Evolutionary conservation across 352 stramenopile genomes (phyloP), one percentile per base, ranked within the genome.

Genomic region (Saprolegnia diclina): DNA sequence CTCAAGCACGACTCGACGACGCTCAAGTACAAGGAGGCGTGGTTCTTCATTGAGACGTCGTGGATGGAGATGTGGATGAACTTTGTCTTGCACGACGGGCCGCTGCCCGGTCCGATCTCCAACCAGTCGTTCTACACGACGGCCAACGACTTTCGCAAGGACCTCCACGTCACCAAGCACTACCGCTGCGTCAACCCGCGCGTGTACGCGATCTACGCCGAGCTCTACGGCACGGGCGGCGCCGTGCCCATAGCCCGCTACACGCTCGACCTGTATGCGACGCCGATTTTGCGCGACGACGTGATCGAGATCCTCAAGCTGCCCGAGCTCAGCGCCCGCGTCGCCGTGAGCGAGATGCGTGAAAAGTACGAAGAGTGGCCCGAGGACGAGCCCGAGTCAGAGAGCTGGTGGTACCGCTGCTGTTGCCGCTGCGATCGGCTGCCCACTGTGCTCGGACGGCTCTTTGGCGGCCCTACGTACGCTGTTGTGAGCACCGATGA

Each of bases 11-110:
- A 93, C 69, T 85, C 83, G 29, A 77, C 75, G 1, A 76, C 89
- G 50, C 74, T 93, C 45, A 76, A 79, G 48, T 77, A 80, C 38
- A 79, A 86, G 21, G 83, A 93, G 29, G 85, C 85, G 38, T 93
- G 82, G 82, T 90, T 88, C 73, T 73, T 93, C 32, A 74, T 93
- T 21, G 85, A 91, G 69, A 89, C 82, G 26, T 75, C 72, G 64
- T 93, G 85, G 85, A 76, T 93, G 32, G 82, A 91, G 67, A 78
- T 79, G 38, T 93, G 85, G 85, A 90, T 91, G 83, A 76, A 74
- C 38, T 93, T 87, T 76, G 79, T 91, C 19, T 63, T 91, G 55
- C 83, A 78, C 59, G 83, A 90, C 29, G 79, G 76, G 35, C 72
- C 80, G 4, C 66, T 84, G 5, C 83, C 83, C 0, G 85, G 85